A percentile compares a stretch with the other conserved stretches of the same genome.
These are phyloP conservation scores for Lodderomyces jiufengensis DNA, from an alignment of 1,139 yeast genomes.

Conservation along the genomic window DNA sequence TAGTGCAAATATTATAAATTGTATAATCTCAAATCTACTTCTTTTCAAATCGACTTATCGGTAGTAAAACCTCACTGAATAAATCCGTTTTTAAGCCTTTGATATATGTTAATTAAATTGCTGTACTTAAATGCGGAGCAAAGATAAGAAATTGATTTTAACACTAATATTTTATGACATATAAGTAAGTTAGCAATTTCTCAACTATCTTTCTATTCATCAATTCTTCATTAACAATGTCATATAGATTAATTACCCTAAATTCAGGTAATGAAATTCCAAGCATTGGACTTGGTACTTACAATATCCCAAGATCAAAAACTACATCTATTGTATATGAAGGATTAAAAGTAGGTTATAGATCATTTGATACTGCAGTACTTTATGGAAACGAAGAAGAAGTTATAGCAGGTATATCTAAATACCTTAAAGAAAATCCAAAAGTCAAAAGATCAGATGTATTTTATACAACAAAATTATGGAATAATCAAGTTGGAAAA, in stretches of 20 bases:
- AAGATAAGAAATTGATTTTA: no score
- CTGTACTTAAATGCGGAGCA: no score
- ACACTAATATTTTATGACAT: no score
- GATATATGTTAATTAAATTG: no score
- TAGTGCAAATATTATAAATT: no score
- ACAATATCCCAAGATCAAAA: slow-evolving; percentile 23
- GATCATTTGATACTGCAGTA: slow-evolving; percentile 60
- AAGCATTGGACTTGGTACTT: slow-evolving; percentile 37
- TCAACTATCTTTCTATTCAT: no score
- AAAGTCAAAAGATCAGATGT: slow-evolving; percentile 53
- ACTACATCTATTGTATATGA: slow-evolving; percentile 38
- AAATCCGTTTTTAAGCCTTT: no score
- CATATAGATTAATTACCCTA: slow-evolving; percentile 12
- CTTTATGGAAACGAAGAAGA: slow-evolving; percentile 55
- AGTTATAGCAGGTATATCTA: slow-evolving; percentile 49
- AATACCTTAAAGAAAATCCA: slow-evolving; percentile 53
- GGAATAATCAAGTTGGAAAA: slow-evolving; percentile 35
- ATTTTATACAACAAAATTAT: slow-evolving; percentile 54
- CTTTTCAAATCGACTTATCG: no score
- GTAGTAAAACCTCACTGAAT: no score
- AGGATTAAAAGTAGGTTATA: slow-evolving; percentile 49
- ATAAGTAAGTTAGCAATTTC: no score
- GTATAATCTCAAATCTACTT: no score
- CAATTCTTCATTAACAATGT: no score
- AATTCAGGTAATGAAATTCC: slow-evolving; percentile 28